Conservation (phyloP, 345 rosid genomes). For the Clausena lansium region DNA sequence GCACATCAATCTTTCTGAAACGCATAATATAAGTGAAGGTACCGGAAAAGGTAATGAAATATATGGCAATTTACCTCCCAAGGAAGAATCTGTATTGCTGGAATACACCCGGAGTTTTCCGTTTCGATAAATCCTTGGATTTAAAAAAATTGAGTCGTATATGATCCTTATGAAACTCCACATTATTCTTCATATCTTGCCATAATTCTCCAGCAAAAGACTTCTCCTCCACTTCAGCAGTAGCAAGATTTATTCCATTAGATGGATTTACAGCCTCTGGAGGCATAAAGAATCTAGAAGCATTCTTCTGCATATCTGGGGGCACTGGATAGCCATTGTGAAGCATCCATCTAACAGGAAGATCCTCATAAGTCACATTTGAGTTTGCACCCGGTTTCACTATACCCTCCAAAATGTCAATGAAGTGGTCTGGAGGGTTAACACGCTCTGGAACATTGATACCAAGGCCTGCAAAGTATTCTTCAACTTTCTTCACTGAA, state of each 20-base stretch:
- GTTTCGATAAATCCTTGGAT: slow-evolving; percentile 58
- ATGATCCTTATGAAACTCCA: slow-evolving; percentile 62
- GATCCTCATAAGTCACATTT: slow-evolving; percentile 53
- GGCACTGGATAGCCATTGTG: slow-evolving; percentile 77
- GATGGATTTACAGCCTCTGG: slow-evolving; percentile 20
- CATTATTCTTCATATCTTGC: slow-evolving; percentile 73
- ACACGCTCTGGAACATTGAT: slow-evolving; percentile 79
- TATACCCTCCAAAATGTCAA: slow-evolving; percentile 87
- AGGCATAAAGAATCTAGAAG: slow-evolving; percentile 27
- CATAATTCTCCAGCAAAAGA: slow-evolving; percentile 83
- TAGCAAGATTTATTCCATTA: slow-evolving; percentile 24
- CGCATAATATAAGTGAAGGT: not conserved
- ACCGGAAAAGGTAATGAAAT: not conserved
- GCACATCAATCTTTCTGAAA: not conserved
- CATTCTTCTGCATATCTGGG: slow-evolving; percentile 54
- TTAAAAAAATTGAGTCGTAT: slow-evolving; percentile 62
- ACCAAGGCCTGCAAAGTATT: slow-evolving; percentile 77
- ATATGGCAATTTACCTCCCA: slow-evolving; percentile 57
- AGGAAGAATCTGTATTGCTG: slow-evolving; percentile 77
- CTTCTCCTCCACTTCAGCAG: slow-evolving; percentile 34
- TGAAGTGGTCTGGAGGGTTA: slow-evolving; percentile 92
- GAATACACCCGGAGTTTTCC: slow-evolving; percentile 66
- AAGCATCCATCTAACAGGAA: slow-evolving; percentile 93
- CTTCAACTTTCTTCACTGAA: slow-evolving; percentile 69
- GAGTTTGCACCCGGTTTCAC: slow-evolving; percentile 46